phyloP scores from a whole-genome alignment of 2,329 filamentous ascomycete genomes.

The Westerdykella ornata region DNA sequence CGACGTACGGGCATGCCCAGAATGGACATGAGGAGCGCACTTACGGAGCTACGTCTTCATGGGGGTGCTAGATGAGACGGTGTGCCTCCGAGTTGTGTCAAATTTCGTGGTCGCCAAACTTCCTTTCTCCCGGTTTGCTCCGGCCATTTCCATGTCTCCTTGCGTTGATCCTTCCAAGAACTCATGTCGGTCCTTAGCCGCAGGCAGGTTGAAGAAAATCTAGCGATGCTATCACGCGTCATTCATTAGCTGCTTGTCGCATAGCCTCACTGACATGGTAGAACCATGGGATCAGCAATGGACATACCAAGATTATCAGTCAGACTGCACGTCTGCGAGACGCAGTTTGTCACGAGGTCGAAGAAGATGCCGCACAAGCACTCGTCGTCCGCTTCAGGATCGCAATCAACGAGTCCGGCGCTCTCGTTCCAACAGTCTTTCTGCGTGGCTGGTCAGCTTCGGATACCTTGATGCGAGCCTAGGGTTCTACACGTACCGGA shows the following conservation, averaged over 20 bases:
- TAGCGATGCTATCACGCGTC: slow-evolving; percentile 4
- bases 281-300: background rate
- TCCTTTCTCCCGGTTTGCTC: background rate
- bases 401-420: slow-evolving; percentile 21
- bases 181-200: background rate
- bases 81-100: background rate
- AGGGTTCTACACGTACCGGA: slow-evolving; percentile 14
- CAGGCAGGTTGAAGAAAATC: slow-evolving; percentile 4
- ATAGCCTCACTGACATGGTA: background rate
- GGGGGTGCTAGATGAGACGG: too few species aligned
- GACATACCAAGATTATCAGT: slow-evolving; percentile 30
- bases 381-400: slow-evolving; percentile 26
- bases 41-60: too few species aligned
- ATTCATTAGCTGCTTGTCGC: background rate
- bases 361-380: slow-evolving; percentile 33
- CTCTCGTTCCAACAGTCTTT: slow-evolving; percentile 31
- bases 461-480: too few species aligned
- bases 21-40: too few species aligned
- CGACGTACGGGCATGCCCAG: too few species aligned
- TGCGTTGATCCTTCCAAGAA: background rate
- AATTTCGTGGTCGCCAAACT: background rate
- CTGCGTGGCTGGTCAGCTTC: slow-evolving; percentile 12
- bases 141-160: background rate
- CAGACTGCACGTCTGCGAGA: slow-evolving; percentile 21
- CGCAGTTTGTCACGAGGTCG: slow-evolving; percentile 25